These are phyloP conservation scores for Verruconis gallopava DNA, from an alignment of 2,329 filamentous ascomycete species.

Conservation along the genomic window DNA sequence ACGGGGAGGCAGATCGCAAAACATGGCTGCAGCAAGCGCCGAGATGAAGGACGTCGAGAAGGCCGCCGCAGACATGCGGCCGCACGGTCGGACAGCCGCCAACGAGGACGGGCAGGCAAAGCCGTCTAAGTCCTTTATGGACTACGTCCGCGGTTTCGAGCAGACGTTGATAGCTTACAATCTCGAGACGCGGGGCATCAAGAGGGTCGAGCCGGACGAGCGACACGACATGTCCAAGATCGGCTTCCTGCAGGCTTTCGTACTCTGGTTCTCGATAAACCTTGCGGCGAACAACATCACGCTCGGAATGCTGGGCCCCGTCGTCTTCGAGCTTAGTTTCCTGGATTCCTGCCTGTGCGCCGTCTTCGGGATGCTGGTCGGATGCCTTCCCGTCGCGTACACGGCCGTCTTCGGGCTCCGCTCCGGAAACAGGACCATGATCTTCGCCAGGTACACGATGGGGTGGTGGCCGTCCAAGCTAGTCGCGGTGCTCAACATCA, in stretches of 20 bases:
- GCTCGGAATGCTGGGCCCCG: conserved; percentile 49
- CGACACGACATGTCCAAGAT: conserved; percentile 29
- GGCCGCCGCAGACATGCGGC: neutral
- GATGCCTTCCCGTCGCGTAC: conserved; percentile 43
- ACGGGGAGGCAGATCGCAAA: too few species aligned
- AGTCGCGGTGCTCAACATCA: conserved; percentile 48
- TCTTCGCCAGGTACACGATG: conserved; percentile 48
- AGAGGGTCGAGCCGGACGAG: conserved; percentile 42
- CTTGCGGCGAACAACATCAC: conserved; percentile 51
- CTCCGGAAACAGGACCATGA: conserved; percentile 50
- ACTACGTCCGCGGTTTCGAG: conserved; percentile 21
- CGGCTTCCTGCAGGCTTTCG: conserved; percentile 17
- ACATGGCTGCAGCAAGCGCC: neutral
- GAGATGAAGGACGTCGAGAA: conserved; percentile 5
- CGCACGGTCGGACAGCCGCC: neutral
- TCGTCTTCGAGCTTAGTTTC: conserved; percentile 46
- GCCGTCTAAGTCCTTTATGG: neutral
- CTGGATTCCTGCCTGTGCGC: conserved; percentile 42
- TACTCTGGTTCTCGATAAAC: conserved; percentile 51
- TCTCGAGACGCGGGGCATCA: conserved; percentile 47
- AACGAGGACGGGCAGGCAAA: too few species aligned
- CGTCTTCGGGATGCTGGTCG: conserved; percentile 44
- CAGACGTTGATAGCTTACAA: conserved; percentile 36
- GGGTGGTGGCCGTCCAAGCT: conserved; percentile 54
- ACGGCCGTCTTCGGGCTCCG: conserved; percentile 49